Conservation (phyloP, 2,329 filamentous ascomycete species). For the Diplocarpon rosae region DNA sequence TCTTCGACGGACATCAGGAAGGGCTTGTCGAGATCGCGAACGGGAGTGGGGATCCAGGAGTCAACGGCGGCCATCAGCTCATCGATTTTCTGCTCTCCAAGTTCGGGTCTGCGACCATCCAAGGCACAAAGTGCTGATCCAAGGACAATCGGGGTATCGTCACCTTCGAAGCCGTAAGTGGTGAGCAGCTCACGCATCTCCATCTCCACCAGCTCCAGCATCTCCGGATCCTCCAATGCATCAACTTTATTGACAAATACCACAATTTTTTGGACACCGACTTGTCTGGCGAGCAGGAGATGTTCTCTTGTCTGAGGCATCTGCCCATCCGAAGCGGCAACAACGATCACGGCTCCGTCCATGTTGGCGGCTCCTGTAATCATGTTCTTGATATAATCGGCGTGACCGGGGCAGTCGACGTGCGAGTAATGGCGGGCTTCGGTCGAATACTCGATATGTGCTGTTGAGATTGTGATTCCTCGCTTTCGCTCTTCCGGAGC, state of each 20-base stretch:
- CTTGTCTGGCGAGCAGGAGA: constrained; percentile 92
- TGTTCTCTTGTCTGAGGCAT: constrained; percentile 99
- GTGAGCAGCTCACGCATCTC: constrained; percentile 96
- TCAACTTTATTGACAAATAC: constrained; percentile 99
- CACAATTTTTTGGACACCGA: constrained; percentile 95
- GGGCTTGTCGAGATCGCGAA: constrained; percentile 92
- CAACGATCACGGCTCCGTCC: constrained; percentile 98
- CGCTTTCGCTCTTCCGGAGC: constrained; percentile 98
- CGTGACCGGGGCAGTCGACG: constrained; percentile 99
- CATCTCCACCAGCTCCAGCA: constrained; percentile 99
- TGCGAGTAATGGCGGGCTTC: constrained; percentile 94
- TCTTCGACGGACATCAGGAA: constrained; percentile 99
- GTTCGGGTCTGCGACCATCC: constrained; percentile 75
- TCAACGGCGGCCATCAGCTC: constrained; percentile 86
- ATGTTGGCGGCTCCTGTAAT: constrained; percentile 99
- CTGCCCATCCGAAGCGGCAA: constrained; percentile 95
- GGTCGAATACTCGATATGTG: constrained; percentile 97
- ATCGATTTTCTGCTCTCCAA: constrained; percentile 80
- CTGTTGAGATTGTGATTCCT: constrained; percentile 98
- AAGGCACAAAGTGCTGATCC: constrained; percentile 93
- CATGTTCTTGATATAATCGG: constrained; percentile 99
- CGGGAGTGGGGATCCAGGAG: constrained; percentile 88
- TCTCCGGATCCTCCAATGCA: constrained; percentile 92
- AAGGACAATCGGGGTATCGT: constrained; percentile 94
- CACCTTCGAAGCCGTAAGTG: constrained; percentile 93